A percentile compares a stretch with the other conserved stretches of the same genome.
Evolutionary conservation across 495 filamentous ascomycete genomes (phyloP).

Genomic region (Geopyxis carbonaria): DNA sequence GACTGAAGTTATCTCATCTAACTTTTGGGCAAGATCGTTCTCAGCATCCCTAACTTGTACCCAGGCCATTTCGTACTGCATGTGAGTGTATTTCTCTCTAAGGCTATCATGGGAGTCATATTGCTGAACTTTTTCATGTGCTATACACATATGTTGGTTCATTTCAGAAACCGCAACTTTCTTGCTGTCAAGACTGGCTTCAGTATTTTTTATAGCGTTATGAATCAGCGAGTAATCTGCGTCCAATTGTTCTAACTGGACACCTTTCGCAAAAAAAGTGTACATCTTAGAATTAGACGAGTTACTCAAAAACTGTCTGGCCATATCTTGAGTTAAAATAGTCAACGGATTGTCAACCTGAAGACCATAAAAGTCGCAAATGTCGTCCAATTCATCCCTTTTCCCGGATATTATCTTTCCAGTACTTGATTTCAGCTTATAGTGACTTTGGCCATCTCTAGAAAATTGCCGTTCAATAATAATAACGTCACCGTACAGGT

Average conservation of each 20-base stretch:
- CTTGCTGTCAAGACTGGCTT: slow-evolving; percentile 36
- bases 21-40: slow-evolving; percentile 19
- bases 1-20: slow-evolving; percentile 11
- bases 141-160: too few relatives aligned
- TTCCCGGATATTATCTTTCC: slow-evolving; percentile 64
- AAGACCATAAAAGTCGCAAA: slow-evolving; percentile 78
- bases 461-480: slow-evolving; percentile 79
- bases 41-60: slow-evolving; percentile 43
- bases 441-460: slow-evolving; percentile 57
- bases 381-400: slow-evolving; percentile 76
- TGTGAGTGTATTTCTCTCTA: slow-evolving; percentile 33
- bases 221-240: slow-evolving; percentile 73
- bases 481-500: slow-evolving; percentile 72
- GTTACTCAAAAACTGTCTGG: slow-evolving; percentile 77
- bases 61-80: slow-evolving; percentile 52
- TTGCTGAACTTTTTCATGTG: slow-evolving; percentile 30
- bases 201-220: slow-evolving; percentile 50
- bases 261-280: slow-evolving; percentile 90
- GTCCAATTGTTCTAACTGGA: slow-evolving; percentile 81
- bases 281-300: slow-evolving; percentile 76
- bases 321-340: slow-evolving; percentile 90
- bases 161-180: slow-evolving; percentile 29
- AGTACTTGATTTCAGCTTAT: slow-evolving; percentile 62
- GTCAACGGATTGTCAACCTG: slow-evolving; percentile 97
- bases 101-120: slow-evolving; percentile 41